Evolutionary conservation across 2,329 filamentous ascomycete species (phyloP), one percentile per base, ranked within the genome.

Genomic region (Microascus cirrosus): DNA sequence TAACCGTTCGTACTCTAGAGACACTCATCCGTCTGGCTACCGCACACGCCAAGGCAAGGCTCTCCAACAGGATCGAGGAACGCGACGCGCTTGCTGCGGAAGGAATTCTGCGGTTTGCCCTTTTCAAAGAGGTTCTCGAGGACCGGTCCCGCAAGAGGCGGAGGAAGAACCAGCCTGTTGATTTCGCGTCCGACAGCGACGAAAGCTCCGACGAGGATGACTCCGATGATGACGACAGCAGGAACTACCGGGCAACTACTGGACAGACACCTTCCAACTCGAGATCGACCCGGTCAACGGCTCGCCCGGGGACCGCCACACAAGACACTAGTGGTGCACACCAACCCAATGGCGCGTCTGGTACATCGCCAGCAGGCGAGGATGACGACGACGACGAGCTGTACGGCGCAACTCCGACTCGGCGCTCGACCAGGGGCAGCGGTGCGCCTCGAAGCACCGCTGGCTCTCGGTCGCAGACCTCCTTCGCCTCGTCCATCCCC

Each of bases 1-100:
- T 99, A 78, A 99, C 94, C 11, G 93, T 96, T 7, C 90, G 94
- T 85, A 97, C 93, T 2, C 79, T 99, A 18, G 94, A 99, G 73
- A 99, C 94, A 0, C 80, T 99, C n/a, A 97, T 99, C 69, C 94
- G 94, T 84, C 80, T 99, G 20, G 89, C 94, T 5, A 97, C 93
- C 0, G 94, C 94, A 1, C 94, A 99, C 65, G 94, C 94, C 60
- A 99, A 97, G 73, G 84, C 92, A 7, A 84, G 94, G 34, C 78
- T 99, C 7, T 96, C 91, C 1, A 91, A 84, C 67, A 80, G 90
- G 48, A 90, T 99, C 2, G 92, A 97, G 63, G 88, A 95, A 69
- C 85, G 86, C 58, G 94, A 99, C 70, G 92, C 93, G 1, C 75
- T 89, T 57, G 86, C 91, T 36, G 94, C 94, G 11, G 93, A 99